These are phyloP conservation scores for Gracilaria caudata DNA, from an alignment of 23 red algal genomes.

Conservation along the genomic window DNA sequence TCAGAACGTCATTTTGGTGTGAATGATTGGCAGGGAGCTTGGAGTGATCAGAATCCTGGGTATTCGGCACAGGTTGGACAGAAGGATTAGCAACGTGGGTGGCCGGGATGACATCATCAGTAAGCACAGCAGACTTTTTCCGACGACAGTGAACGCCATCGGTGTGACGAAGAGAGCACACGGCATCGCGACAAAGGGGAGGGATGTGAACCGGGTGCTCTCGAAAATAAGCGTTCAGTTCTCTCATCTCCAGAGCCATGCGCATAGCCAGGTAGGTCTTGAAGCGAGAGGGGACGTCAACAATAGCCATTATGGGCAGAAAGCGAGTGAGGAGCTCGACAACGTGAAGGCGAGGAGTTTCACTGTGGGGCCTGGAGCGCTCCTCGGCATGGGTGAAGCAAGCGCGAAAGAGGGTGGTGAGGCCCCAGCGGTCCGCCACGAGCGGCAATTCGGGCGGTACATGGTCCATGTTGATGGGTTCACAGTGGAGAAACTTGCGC, in stretches of 20 bases:
- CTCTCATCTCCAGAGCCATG: conserved; percentile 31
- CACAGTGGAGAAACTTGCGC: conserved; percentile 30
- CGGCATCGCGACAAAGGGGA: conserved; percentile 20
- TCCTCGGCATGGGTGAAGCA: conserved; percentile 41
- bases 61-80: background rate
- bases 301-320: conserved; percentile 43
- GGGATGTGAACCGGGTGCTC: conserved; percentile 22
- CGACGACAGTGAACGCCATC: conserved; percentile 30
- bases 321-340: conserved; percentile 35
- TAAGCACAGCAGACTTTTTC: conserved; percentile 12
- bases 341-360: conserved; percentile 5
- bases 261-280: conserved; percentile 46
- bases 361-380: conserved; percentile 4
- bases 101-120: background rate
- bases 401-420: conserved; percentile 36
- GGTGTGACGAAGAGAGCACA: conserved; percentile 6
- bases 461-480: conserved; percentile 26
- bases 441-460: conserved; percentile 28
- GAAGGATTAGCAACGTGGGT: conserved; percentile 22
- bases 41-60: background rate
- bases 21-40: background rate
- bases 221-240: conserved; percentile 31
- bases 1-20: background rate
- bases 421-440: conserved; percentile 41
- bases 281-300: conserved; percentile 29